Evolutionary conservation across 129 eudicot genomes (phyloP), one percentile per base, ranked within the genome.

Genomic region (Smallanthus sonchifolius): DNA sequence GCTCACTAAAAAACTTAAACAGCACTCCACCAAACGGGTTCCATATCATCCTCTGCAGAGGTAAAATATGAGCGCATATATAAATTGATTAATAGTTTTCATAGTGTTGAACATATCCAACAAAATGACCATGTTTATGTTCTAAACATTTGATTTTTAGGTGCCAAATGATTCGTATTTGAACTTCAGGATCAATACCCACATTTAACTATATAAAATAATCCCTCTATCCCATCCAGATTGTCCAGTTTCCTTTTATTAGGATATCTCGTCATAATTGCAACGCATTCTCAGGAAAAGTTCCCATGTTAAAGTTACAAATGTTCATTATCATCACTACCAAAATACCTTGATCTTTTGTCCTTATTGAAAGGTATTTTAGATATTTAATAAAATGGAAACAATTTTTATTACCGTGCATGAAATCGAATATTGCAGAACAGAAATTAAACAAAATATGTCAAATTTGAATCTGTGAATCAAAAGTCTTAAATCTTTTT

Each of bases 21-120:
- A 74, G 69, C 80, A 83, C 64, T 72, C 80, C 75, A 70, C 73
- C 86, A 67, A 52, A 67, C 42, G 28, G 80, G 49, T 73, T 78
- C 70, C 77, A 62, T 17, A 43, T 67, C 52, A 66, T 77, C 66
- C 81, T 76, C 69, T 78, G 70, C 69, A 70, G 45, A 49, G 43
- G 51, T 10, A n/a, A 49, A 17, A 24, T 15, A 48, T 38, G n/a
- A 39, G 35, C 38, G 32, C 24, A 24, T 65, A 51, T 24, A 51
- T 24, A 6, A 8, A 67, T 6, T 9, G 13, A 32, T 19, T 57
- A 42, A 10, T 54, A 62, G 72, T 49, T 81, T 40, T 47, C 63
- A 52, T 17, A 61, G 42, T 16, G 39, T 20, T 37, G 45, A 70
- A 78, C 8, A 3, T 52, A 64, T 7, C 36, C 0, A n/a, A 55